Base-by-base conservation (phyloP, 768 basidiomycete species). In the Podaxis carcinomalis region DNA sequence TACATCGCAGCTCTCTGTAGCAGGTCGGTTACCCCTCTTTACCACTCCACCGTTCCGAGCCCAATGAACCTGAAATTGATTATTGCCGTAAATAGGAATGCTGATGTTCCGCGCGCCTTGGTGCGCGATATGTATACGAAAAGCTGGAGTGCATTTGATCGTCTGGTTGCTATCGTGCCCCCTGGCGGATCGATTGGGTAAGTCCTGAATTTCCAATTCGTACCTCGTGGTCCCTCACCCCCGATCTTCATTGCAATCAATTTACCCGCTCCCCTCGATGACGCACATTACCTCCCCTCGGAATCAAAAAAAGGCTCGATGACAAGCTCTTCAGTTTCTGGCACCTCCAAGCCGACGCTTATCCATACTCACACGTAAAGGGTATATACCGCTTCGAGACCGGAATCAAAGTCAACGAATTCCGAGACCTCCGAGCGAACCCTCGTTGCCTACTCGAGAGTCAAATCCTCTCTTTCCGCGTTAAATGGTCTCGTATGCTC, bases 111-210 rank as follows among this genome's bases (percentile, higher is more conserved):
- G 10, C 84, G 92, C 53, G 89, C 90, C 0, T 79, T 92, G 19
- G 92, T 93, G 50, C 84, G 92, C 59, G 92, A 93, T 66, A 90
- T 92, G 89, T 94, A 94, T 69, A 93, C 91, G 25, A 94, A 94
- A 73, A 92, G 89, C 64, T 94, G 93, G 92, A 92, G 90, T 69
- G 92, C 92, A 1, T 93, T 95, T 67, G 92, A 93, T 70, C 85
- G 92, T 9, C 81, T 95, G 5, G 89, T 94, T 16, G 89, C 90
- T 4, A 92, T 94, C 62, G 91, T 94, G 0, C 91, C 92, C n/a
- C 92, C 92, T 0, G 92, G 92, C 9, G 92, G 92, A 5, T 91
- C 90, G 0, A 93, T 93, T 59, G 92, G 92, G 89, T 92, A 68
- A 42, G 86, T 76, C 50, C 4, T 21, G 6, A 56, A 56, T 56